Percentiles rank a stretch among this genome's conserved stretches.
These are phyloP conservation scores for Leishmania gerbilli DNA, from an alignment of 208 protist species.

Conservation along the genomic window DNA sequence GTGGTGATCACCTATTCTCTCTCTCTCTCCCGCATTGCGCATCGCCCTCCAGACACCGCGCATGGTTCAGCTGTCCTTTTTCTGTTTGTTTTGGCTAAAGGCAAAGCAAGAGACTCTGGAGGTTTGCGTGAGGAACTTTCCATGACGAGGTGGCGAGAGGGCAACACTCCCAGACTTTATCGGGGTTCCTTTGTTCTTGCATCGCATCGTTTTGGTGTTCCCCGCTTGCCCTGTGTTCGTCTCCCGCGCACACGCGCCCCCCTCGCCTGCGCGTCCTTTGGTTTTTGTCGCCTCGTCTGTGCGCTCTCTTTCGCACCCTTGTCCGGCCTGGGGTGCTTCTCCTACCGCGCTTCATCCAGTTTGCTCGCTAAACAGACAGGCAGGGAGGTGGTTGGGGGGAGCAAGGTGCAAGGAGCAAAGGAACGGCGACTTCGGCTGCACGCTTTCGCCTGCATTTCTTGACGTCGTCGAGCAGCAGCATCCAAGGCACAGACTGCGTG, in stretches of 20 bases:
- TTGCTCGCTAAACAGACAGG: neutral
- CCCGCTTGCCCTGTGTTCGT: neutral
- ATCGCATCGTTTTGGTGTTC: neutral
- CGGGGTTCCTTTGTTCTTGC: neutral
- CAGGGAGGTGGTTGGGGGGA: too few relatives aligned
- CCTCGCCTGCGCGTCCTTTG: neutral
- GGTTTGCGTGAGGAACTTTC: neutral
- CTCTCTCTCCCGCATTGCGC: neutral
- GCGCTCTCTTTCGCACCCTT: neutral
- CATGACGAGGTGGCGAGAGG: neutral
- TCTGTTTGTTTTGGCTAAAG: neutral
- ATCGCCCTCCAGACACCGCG: neutral
- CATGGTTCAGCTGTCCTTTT: neutral
- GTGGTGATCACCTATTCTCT: neutral
- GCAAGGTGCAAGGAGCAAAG: too few relatives aligned
- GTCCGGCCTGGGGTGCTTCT: neutral
- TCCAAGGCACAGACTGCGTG: neutral
- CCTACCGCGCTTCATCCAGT: neutral
- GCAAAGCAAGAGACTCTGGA: neutral
- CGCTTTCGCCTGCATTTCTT: neutral
- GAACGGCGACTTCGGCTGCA: neutral
- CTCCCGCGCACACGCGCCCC: constrained; percentile 7
- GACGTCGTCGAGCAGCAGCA: neutral
- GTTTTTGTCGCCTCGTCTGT: neutral
- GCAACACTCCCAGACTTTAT: neutral